phyloP scores from a whole-genome alignment of 257 asterid species.

The Eustoma russellianum region DNA sequence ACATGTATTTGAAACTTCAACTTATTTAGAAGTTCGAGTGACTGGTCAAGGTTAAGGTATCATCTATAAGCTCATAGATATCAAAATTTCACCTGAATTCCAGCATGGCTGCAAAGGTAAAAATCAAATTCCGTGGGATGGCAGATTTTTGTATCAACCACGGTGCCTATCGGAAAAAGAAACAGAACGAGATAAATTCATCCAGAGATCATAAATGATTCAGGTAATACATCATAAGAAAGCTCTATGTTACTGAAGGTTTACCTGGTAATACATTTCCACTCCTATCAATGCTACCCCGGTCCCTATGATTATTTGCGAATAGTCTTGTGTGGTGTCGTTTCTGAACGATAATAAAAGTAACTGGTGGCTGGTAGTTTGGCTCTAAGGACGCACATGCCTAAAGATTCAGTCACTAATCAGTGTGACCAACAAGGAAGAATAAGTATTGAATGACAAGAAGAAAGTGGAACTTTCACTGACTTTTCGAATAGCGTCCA shows the following conservation, averaged over 20 bases:
- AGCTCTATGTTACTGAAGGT: neutral
- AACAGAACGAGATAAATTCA: neutral
- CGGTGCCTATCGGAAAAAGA: slow-evolving; percentile 54
- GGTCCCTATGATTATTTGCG: slow-evolving; percentile 84
- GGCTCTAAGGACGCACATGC: slow-evolving; percentile 98
- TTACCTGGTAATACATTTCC: slow-evolving; percentile 93
- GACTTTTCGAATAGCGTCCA: slow-evolving; percentile 95
- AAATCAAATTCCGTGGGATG: slow-evolving; percentile 97
- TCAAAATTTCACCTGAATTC: slow-evolving; percentile 63
- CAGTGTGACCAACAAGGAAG: neutral
- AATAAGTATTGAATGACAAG: neutral
- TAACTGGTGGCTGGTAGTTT: slow-evolving; percentile 93
- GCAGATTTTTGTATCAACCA: slow-evolving; percentile 90
- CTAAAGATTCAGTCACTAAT: slow-evolving; percentile 18
- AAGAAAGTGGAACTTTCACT: neutral
- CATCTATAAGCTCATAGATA: too few species aligned
- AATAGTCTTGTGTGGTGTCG: slow-evolving; percentile 90
- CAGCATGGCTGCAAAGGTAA: slow-evolving; percentile 96
- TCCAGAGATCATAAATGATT: neutral
- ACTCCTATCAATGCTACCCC: slow-evolving; percentile 81
- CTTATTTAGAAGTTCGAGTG: too few species aligned
- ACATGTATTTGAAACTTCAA: neutral
- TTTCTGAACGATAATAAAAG: slow-evolving; percentile 90
- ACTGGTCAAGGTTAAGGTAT: too few species aligned
- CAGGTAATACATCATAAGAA: neutral